Conservation (phyloP, 2,329 filamentous ascomycete genomes). For the Hypomyces rosellus region DNA sequence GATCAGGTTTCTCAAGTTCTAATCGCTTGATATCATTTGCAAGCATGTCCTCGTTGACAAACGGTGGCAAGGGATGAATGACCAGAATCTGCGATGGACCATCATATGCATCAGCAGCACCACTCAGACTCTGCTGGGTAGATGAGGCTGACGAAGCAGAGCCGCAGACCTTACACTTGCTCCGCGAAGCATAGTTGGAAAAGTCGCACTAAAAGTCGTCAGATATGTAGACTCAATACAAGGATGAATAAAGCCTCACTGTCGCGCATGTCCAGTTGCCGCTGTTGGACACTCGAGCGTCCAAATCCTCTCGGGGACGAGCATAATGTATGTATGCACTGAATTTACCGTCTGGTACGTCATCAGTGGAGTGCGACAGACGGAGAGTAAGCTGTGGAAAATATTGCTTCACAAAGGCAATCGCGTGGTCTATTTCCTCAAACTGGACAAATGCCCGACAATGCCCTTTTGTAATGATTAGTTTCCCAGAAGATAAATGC, state of each 20-base stretch:
- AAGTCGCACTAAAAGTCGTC: constrained; percentile 30
- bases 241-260: constrained; percentile 18
- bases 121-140: constrained; percentile 36
- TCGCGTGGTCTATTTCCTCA: constrained; percentile 32
- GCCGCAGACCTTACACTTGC: constrained; percentile 34
- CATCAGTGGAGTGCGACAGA: constrained; percentile 31
- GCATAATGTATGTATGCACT: constrained; percentile 37
- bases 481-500: not conserved
- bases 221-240: constrained; percentile 10
- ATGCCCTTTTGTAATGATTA: constrained; percentile 27
- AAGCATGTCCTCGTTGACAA: constrained; percentile 65
- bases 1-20: constrained; percentile 54
- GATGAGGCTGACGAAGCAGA: constrained; percentile 22
- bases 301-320: constrained; percentile 30
- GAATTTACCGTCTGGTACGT: constrained; percentile 32
- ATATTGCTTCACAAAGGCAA: constrained; percentile 36
- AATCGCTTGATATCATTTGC: constrained; percentile 68
- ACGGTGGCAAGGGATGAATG: constrained; percentile 62
- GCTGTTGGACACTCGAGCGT: constrained; percentile 18
- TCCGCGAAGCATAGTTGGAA: constrained; percentile 33
- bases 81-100: constrained; percentile 69
- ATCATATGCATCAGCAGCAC: constrained; percentile 44
- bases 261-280: constrained; percentile 31
- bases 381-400: constrained; percentile 34
- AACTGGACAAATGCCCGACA: constrained; percentile 39